Conservation (phyloP, 495 filamentous ascomycete species). For the Astrothelium subdiscretum region DNA sequence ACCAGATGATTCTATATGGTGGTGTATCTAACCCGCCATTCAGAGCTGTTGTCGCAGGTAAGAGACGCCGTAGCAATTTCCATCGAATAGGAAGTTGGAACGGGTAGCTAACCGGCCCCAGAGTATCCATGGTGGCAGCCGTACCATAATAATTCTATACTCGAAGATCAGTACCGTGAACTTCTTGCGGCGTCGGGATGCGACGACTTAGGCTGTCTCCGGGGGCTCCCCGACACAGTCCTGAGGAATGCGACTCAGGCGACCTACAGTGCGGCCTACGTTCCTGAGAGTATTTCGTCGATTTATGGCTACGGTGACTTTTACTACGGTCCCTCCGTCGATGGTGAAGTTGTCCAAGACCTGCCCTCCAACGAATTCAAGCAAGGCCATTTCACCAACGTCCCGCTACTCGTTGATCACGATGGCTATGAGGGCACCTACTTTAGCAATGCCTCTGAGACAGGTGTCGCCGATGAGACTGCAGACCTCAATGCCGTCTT, state of each 20-base stretch:
- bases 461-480: conserved; percentile 5
- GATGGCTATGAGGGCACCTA: conserved; percentile 16
- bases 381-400: conserved; percentile 19
- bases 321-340: conserved; percentile 18
- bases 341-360: conserved; percentile 16
- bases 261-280: conserved; percentile 7
- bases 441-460: conserved; percentile 13
- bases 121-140: conserved; percentile 17
- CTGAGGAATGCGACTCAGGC: conserved; percentile 11
- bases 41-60: conserved; percentile 16
- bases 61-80: background rate
- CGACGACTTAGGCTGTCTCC: conserved; percentile 12
- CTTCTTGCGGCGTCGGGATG: conserved; percentile 14
- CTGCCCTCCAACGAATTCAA: conserved; percentile 20
- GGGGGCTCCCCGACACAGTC: background rate
- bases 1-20: conserved; percentile 20
- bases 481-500: conserved; percentile 12
- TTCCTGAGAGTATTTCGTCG: background rate
- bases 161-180: conserved; percentile 15
- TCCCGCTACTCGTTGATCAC: conserved; percentile 15
- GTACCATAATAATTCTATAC: conserved; percentile 15
- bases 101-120: background rate
- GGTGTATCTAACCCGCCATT: conserved; percentile 16
- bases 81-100: background rate
- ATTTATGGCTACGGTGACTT: conserved; percentile 18